phyloP scores from a whole-genome alignment of 2,329 filamentous ascomycete genomes.

The Pseudopyricularia javanii region DNA sequence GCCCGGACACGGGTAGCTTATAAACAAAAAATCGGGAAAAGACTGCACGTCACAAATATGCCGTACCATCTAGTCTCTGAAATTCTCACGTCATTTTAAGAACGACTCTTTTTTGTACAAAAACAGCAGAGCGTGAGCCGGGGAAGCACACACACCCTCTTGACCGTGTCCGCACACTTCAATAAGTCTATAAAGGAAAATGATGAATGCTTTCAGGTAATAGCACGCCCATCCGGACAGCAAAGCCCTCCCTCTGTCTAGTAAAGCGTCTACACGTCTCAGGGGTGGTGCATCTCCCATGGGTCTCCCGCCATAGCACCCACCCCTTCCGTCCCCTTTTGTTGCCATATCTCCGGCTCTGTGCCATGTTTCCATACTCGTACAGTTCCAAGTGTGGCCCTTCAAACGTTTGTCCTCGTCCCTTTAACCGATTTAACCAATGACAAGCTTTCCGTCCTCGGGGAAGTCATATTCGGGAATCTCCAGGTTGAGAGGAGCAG shows the following conservation, averaged over 20 bases:
- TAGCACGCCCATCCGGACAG: neutral
- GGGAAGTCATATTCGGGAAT: conserved; percentile 88
- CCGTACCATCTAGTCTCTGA: too few species aligned
- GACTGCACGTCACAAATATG: too few species aligned
- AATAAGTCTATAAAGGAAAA: neutral
- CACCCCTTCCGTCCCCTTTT: neutral
- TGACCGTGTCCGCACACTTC: too few species aligned
- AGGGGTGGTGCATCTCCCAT: neutral
- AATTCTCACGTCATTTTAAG: too few species aligned
- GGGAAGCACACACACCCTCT: too few species aligned
- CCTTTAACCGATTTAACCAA: conserved; percentile 56
- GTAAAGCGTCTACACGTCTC: conserved; percentile 1
- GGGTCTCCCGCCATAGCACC: neutral
- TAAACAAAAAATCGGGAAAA: too few species aligned
- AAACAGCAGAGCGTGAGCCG: too few species aligned
- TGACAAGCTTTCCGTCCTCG: conserved; percentile 75
- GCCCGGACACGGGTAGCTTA: too few species aligned
- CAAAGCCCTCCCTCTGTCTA: neutral
- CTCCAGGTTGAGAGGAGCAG: conserved; percentile 94
- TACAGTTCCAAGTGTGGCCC: neutral
- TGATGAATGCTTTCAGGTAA: neutral
- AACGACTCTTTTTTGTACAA: too few species aligned
- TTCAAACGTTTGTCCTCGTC: neutral
- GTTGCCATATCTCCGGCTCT: neutral
- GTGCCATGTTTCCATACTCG: conserved; percentile 1